These are phyloP conservation scores for Fusarium zealandicum DNA, from an alignment of 2,329 filamentous ascomycete species.

Conservation along the genomic window DNA sequence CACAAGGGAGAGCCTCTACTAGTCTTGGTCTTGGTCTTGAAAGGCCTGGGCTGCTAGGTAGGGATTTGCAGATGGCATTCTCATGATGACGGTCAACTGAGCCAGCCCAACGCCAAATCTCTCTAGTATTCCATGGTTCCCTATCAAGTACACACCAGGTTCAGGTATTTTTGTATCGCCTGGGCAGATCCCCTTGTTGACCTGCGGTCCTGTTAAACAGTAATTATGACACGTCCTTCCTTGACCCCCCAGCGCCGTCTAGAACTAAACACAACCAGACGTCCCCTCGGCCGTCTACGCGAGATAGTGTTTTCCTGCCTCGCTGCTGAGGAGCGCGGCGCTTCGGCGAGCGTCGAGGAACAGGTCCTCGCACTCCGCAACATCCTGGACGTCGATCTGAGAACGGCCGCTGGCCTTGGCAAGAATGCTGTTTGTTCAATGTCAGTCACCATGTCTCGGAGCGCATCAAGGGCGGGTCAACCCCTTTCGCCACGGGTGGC, in stretches of 20 bases:
- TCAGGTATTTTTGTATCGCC: constrained; percentile 33
- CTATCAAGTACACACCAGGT: constrained; percentile 39
- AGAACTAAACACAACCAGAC: constrained; percentile 17
- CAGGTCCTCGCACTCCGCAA: constrained; percentile 81
- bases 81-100: constrained; percentile 33
- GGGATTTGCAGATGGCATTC: constrained; percentile 27
- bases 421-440: constrained; percentile 70
- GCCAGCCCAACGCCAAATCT: constrained; percentile 41
- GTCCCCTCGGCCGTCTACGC: constrained; percentile 51
- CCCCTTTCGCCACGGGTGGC: constrained; percentile 37
- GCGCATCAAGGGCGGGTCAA: constrained; percentile 17
- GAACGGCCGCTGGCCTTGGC: constrained; percentile 81
- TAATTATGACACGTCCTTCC: constrained; percentile 42
- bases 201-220: constrained; percentile 34
- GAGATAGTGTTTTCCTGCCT: constrained; percentile 70
- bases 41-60: background rate
- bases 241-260: constrained; percentile 34
- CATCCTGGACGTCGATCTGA: constrained; percentile 79
- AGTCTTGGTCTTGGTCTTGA: too few relatives aligned
- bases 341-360: constrained; percentile 85
- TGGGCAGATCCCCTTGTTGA: constrained; percentile 18
- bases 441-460: constrained; percentile 47
- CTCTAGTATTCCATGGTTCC: constrained; percentile 35
- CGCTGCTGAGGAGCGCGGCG: constrained; percentile 70
- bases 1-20: constrained; percentile 30